Conservation (phyloP, 2,329 filamentous ascomycete genomes). For the Alternaria angustiovoidea region DNA sequence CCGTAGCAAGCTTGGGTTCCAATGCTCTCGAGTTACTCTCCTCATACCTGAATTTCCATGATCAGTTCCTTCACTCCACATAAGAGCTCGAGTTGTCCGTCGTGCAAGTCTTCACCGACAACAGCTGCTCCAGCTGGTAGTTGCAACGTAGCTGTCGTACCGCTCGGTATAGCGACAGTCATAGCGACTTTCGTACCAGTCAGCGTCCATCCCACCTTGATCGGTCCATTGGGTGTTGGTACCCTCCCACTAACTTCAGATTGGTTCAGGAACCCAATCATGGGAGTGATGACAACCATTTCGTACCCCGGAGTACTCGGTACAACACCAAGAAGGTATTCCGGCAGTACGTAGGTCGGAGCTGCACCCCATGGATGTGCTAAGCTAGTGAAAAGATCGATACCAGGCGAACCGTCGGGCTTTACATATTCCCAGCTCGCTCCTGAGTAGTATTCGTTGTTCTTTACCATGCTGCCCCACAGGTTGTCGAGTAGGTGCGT, state of each 20-base stretch:
- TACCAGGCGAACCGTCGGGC: constrained; percentile 50
- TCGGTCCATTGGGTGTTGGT: background rate
- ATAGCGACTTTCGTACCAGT: background rate
- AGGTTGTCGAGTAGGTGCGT: no score
- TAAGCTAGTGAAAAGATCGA: constrained; percentile 55
- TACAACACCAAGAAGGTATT: constrained; percentile 27
- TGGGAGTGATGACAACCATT: constrained; percentile 7
- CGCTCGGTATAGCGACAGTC: background rate
- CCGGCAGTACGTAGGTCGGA: constrained; percentile 54
- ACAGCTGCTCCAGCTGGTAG: background rate
- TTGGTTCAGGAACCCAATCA: background rate
- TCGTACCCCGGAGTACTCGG: constrained; percentile 19
- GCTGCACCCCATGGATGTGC: constrained; percentile 58
- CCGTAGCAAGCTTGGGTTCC: background rate
- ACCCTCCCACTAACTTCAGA: background rate
- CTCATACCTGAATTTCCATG: background rate
- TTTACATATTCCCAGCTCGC: constrained; percentile 58
- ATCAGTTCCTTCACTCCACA: background rate
- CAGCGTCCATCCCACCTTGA: background rate
- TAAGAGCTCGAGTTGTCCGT: background rate
- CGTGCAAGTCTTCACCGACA: background rate
- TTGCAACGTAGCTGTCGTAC: background rate
- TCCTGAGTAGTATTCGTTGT: constrained; percentile 49
- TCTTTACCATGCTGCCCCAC: constrained; percentile 52
- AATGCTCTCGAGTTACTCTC: background rate